phyloP scores from a whole-genome alignment of 2,329 filamentous ascomycete genomes.

The Cercospora brassicicola region DNA sequence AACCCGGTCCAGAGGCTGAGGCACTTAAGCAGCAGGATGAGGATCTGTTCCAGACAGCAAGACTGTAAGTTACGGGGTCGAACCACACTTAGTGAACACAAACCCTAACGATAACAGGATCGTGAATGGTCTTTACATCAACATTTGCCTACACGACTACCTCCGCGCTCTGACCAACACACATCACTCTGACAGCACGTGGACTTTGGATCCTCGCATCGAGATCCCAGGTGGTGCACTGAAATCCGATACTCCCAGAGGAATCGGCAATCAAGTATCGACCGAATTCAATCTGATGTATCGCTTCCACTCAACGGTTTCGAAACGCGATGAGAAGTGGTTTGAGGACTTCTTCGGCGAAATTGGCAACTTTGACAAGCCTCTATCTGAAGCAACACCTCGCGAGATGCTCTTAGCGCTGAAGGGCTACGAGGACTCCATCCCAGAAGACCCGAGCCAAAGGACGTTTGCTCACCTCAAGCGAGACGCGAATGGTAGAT shows the following conservation, averaged over 20 bases:
- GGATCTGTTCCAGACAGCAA: conserved; percentile 70
- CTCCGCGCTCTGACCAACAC: conserved; percentile 75
- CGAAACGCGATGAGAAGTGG: conserved; percentile 46
- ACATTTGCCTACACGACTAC: conserved; percentile 76
- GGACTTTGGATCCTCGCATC: conserved; percentile 75
- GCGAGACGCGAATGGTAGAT: conserved; percentile 48
- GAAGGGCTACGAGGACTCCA: conserved; percentile 35
- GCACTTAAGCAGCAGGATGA: conserved; percentile 61
- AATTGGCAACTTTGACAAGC: neutral
- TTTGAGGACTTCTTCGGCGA: conserved; percentile 34
- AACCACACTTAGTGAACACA: neutral
- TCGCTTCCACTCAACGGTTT: conserved; percentile 48
- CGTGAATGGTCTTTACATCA: conserved; percentile 73
- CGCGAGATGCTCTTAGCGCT: conserved; percentile 29
- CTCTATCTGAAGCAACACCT: conserved; percentile 26
- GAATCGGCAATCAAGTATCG: conserved; percentile 50
- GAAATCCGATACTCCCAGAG: conserved; percentile 60
- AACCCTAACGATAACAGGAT: conserved; percentile 41
- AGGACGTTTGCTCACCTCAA: conserved; percentile 49
- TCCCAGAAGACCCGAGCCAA: neutral
- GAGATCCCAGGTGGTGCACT: conserved; percentile 54
- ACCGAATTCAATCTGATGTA: conserved; percentile 55
- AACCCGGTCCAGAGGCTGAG: conserved; percentile 54
- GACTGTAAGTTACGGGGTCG: conserved; percentile 47
- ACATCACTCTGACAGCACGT: conserved; percentile 70